These are phyloP conservation scores for Ascosphaera acerosa DNA, from an alignment of 2,329 filamentous ascomycete species.

Conservation along the genomic window DNA sequence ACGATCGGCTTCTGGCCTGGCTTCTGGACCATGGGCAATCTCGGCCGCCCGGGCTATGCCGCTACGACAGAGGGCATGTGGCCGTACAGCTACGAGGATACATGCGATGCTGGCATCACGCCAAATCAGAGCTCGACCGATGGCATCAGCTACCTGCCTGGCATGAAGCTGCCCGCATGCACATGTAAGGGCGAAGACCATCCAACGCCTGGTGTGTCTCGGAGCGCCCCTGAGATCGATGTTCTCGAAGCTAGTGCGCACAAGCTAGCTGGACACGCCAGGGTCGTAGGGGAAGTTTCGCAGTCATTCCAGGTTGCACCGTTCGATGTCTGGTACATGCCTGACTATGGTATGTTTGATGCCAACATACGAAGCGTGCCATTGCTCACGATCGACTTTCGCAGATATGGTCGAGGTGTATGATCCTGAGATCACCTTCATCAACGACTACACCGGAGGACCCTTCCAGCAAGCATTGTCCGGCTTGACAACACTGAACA, in stretches of 20 bases:
- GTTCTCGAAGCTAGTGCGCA: conserved; percentile 40
- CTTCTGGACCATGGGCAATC: conserved; percentile 52
- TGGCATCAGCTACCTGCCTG: conserved; percentile 39
- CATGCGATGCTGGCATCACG: conserved; percentile 45
- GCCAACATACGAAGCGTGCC: neutral
- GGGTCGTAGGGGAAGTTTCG: conserved; percentile 34
- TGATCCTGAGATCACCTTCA: conserved; percentile 28
- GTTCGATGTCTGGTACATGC: conserved; percentile 45
- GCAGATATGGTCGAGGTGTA: conserved; percentile 39
- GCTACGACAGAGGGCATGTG: conserved; percentile 47
- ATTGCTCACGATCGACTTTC: conserved; percentile 1
- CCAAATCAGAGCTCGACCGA: conserved; percentile 43
- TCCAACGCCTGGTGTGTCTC: conserved; percentile 36
- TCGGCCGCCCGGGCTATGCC: conserved; percentile 41
- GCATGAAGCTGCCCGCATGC: conserved; percentile 44
- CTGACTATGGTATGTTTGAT: conserved; percentile 25
- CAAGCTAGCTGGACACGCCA: conserved; percentile 22
- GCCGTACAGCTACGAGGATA: conserved; percentile 46
- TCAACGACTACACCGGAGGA: conserved; percentile 37
- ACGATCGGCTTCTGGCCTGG: conserved; percentile 48
- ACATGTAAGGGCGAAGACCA: conserved; percentile 39
- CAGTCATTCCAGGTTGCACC: conserved; percentile 43
- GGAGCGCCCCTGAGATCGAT: conserved; percentile 47
- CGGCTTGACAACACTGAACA: conserved; percentile 34
- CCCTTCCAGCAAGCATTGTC: conserved; percentile 38